Conservation (phyloP, 1,284 basidiomycete species). For the Moesziomyces sp. region DNA sequence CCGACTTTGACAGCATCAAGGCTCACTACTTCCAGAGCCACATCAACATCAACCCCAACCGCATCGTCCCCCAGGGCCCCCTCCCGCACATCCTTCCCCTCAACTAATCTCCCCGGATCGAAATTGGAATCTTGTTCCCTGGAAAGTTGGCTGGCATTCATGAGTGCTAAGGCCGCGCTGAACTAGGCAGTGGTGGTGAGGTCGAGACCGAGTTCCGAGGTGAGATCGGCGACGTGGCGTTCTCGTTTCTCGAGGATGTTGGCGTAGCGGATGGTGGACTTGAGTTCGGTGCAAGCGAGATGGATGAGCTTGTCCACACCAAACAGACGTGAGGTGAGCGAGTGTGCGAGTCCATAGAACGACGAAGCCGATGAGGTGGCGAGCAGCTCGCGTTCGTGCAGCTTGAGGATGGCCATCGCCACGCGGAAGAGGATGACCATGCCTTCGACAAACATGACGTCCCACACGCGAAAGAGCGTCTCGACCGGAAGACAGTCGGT, state of each 20-base stretch:
- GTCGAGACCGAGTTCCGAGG: slow-evolving; percentile 25
- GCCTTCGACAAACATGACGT: slow-evolving; percentile 94
- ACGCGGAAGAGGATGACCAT: slow-evolving; percentile 86
- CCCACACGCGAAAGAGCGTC: slow-evolving; percentile 71
- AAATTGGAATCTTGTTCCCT: too few relatives aligned
- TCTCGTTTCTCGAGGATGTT: slow-evolving; percentile 78
- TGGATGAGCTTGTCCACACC: slow-evolving; percentile 83
- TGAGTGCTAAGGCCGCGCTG: too few relatives aligned
- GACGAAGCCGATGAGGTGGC: slow-evolving; percentile 83
- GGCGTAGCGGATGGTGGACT: slow-evolving; percentile 74
- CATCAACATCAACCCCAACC: slow-evolving; percentile 60
- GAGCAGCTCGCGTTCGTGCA: slow-evolving; percentile 83
- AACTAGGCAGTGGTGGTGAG: background rate
- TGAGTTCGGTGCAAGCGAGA: slow-evolving; percentile 73
- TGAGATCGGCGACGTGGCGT: slow-evolving; percentile 69
- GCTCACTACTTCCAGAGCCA: slow-evolving; percentile 68
- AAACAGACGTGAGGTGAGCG: slow-evolving; percentile 89
- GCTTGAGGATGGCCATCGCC: slow-evolving; percentile 84
- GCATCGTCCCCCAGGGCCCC: slow-evolving; percentile 62
- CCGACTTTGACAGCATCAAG: slow-evolving; percentile 77
- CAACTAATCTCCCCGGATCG: slow-evolving; percentile 3
- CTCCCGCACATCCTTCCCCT: slow-evolving; percentile 59
- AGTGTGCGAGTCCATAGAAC: slow-evolving; percentile 85
- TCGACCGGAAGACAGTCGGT: slow-evolving; percentile 96
- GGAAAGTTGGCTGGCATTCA: too few relatives aligned